phyloP scores from a whole-genome alignment of 2,329 filamentous ascomycete species.

The Truncatella angustata region DNA sequence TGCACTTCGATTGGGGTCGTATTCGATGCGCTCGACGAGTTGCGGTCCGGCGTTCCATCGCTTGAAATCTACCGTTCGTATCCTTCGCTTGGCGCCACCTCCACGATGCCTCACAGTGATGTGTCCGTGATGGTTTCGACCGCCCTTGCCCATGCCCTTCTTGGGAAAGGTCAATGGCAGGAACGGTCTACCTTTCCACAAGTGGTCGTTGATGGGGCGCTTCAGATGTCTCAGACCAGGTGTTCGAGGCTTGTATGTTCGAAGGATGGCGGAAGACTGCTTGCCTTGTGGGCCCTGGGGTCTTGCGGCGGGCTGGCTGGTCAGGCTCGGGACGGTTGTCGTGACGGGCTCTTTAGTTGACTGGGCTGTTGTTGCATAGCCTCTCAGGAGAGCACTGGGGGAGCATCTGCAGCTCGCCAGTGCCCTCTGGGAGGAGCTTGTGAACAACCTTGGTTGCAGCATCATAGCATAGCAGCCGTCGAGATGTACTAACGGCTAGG shows the following conservation, averaged over 20 bases:
- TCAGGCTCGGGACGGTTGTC: conserved; percentile 16
- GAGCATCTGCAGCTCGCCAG: conserved; percentile 22
- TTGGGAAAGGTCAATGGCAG: conserved; percentile 84
- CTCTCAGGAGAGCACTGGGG: conserved; percentile 17
- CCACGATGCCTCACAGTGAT: conserved; percentile 90
- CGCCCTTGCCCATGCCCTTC: conserved; percentile 89
- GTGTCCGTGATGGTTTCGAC: conserved; percentile 81
- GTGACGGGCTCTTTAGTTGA: conserved; percentile 14
- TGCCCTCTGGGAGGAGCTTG: conserved; percentile 24
- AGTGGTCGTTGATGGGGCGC: conserved; percentile 90
- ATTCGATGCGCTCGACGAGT: conserved; percentile 88
- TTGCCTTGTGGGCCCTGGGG: conserved; percentile 17
- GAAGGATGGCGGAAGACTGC: conserved; percentile 51
- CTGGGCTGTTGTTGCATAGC: conserved; percentile 28
- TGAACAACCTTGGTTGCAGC: conserved; percentile 30
- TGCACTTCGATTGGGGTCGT: conserved; percentile 88
- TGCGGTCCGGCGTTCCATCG: conserved; percentile 79
- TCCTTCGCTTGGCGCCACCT: conserved; percentile 87
- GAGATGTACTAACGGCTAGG: neutral
- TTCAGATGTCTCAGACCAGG: conserved; percentile 89
- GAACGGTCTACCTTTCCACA: conserved; percentile 90
- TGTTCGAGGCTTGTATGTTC: conserved; percentile 90
- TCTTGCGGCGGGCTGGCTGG: conserved; percentile 13
- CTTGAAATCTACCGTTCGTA: conserved; percentile 87
- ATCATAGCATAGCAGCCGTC: conserved; percentile 22